Evolutionary conservation across 257 asterid genomes (phyloP), one percentile per base, ranked within the genome.

Genomic region (Solanum stenotomum): DNA sequence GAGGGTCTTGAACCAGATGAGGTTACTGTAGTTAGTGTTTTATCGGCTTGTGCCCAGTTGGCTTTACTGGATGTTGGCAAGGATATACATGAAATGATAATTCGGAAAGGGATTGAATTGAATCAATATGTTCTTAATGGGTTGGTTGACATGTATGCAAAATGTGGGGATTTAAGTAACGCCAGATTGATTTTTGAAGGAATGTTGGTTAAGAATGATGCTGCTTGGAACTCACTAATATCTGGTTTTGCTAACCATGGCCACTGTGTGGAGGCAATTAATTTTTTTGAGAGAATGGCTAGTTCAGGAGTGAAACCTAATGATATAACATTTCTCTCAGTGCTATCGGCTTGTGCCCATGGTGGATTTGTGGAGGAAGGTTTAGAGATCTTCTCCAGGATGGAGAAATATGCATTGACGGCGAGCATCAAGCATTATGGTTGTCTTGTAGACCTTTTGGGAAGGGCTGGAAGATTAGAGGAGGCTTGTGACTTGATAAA

Each of bases 91-190:
- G 95, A 92, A 88, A 89, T 86, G 91, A 91, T 94, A 86, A 86
- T 92, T 40, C 84, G 56, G 35, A 88, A 90, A 46, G 87, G 91
- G 44, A 87, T 95, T 85, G 92, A 91, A 52, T 56, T 89, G 90
- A 96, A 95, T 67, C 90, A 91, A 10, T 94, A 90, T 83, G 92
- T 95, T 90, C 89, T 94, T 13, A 96, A 96, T 61, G 98, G 93
- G 3, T 91, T 96, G 84, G 91, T 95, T 23, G 99, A 96, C 91
- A 96, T 96, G 99, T 95, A 95, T 88, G 95, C 96, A 25, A 96
- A 95, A 93, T 96, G 98, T 83, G 98, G 98, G 42, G 98, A 95
- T 89, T 86, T 96, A 78, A 86, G 61, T 37, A 90, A 89, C 27
- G 98, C 97, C 46, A 87, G 87, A 44, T 79, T 90, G 92, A 90